Percentiles rank a stretch among this genome's conserved stretches.
phyloP scores from a whole-genome alignment of 768 basidiomycete species.

The Daedalea quercina region DNA sequence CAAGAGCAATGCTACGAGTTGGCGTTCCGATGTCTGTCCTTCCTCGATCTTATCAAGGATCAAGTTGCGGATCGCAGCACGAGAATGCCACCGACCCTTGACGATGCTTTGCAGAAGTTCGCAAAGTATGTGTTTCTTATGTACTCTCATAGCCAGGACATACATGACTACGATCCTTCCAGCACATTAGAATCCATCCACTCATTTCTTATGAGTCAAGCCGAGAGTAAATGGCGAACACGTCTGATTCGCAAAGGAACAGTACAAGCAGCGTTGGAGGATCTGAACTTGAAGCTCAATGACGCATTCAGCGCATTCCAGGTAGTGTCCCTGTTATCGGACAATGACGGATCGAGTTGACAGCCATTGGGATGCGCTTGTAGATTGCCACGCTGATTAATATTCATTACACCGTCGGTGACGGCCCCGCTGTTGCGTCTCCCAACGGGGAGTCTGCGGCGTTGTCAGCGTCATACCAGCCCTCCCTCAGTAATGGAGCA shows the following conservation, averaged over 20 bases:
- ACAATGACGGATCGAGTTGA: neutral
- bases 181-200: slow-evolving; percentile 36
- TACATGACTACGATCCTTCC: neutral
- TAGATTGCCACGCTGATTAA: slow-evolving; percentile 43
- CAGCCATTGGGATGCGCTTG: neutral
- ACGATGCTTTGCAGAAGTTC: slow-evolving; percentile 35
- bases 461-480: neutral
- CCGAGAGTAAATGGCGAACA: slow-evolving; percentile 33
- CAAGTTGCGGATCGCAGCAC: slow-evolving; percentile 40
- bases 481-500: neutral
- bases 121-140: slow-evolving; percentile 25
- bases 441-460: neutral
- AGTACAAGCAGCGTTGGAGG: slow-evolving; percentile 33
- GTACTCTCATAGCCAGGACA: neutral
- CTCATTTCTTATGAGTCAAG: slow-evolving; percentile 32
- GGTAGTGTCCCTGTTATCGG: slow-evolving; percentile 18
- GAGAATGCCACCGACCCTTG: slow-evolving; percentile 31
- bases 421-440: neutral
- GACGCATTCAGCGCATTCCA: slow-evolving; percentile 43
- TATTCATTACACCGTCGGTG: slow-evolving; percentile 36
- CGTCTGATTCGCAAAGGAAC: slow-evolving; percentile 33
- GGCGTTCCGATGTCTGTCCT: slow-evolving; percentile 34
- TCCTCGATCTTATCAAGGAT: slow-evolving; percentile 36
- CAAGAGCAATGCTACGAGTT: slow-evolving; percentile 32
- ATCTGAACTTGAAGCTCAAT: slow-evolving; percentile 30